Percentiles rank a stretch among this genome's conserved stretches.
phyloP scores from a whole-genome alignment of 352 stramenopile species.

The Phytophthora aleatoria region DNA sequence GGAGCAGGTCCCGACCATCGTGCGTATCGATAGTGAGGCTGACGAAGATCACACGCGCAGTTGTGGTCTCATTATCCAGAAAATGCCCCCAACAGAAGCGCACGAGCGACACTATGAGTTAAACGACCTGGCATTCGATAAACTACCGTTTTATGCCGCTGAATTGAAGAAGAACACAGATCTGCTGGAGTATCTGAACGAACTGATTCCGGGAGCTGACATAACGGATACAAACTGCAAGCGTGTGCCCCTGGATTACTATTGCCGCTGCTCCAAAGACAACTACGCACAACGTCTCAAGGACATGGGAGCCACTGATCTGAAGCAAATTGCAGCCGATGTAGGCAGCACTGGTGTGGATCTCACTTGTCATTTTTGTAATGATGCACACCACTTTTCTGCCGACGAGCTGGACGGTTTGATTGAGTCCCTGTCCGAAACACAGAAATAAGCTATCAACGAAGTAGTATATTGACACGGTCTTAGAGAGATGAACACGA shows the following conservation, averaged over 20 bases:
- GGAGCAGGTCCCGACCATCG: constrained; percentile 85
- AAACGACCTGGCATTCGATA: constrained; percentile 67
- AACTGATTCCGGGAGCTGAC: constrained; percentile 71
- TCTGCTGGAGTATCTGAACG: constrained; percentile 75
- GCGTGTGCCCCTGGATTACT: constrained; percentile 79
- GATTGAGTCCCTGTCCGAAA: constrained; percentile 36
- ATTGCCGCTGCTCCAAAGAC: constrained; percentile 83
- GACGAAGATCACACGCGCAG: constrained; percentile 54
- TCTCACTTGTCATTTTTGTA: constrained; percentile 88
- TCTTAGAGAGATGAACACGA: constrained; percentile 30
- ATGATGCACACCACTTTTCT: constrained; percentile 76
- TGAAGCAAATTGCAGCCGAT: constrained; percentile 58
- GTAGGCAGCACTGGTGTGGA: constrained; percentile 60
- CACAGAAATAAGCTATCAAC: constrained; percentile 15
- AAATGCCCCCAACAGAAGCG: constrained; percentile 66
- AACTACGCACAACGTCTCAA: constrained; percentile 58
- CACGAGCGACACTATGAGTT: constrained; percentile 69
- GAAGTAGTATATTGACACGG: constrained; percentile 34
- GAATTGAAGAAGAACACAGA: constrained; percentile 59
- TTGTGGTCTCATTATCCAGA: constrained; percentile 83
- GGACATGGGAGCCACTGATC: constrained; percentile 52
- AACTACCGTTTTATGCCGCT: constrained; percentile 46
- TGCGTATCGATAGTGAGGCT: constrained; percentile 69
- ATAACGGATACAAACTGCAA: constrained; percentile 62
- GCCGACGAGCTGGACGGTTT: constrained; percentile 46